Evolutionary conservation across 352 stramenopile species (phyloP), one percentile per base, ranked within the genome.

Genomic region (Thraustochytrium striatum): DNA sequence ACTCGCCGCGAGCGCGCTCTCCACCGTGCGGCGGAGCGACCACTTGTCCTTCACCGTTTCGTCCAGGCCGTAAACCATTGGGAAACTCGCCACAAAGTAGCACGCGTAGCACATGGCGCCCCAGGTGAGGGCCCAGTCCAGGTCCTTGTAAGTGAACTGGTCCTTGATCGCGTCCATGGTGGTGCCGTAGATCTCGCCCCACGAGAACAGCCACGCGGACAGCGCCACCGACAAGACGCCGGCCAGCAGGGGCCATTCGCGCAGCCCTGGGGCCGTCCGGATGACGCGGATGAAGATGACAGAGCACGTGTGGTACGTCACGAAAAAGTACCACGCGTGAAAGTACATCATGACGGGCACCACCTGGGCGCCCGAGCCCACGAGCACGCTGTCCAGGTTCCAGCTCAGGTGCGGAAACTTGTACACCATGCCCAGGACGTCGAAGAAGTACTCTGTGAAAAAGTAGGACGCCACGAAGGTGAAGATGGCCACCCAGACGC

Each of bases 401-500:
- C 70, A 80, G 8, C n/a, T 61, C n/a, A 80, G 70, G 58, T 80
- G 70, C 53, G 88, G 88, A 83, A 96, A 94, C 30, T 89, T 92
- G 72, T 96, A 96, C 70, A 84, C 81, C 1, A 91, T 91, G 39
- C 88, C 84, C 2, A 96, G 82, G 0, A 96, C 88, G 9, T 85
- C 88, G 81, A 95, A 96, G 80, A 96, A 96, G 85, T 96, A 94
- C 65, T 94, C 89, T 1, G 87, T 91, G 57, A 86, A 90, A 44
- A 86, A 96, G 83, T 96, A 96, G 72, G 95, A 96, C 5, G 91
- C 91, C 69, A 95, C 93, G 83, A 94, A 96, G 38, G 85, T 87
- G 83, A 95, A 95, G 25, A 92, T 87, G 0, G 83, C 81, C 19
- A 96, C 85, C 86, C 91, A 96, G 19, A 95, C 28, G 72, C 90